Conservation (phyloP, 371 early-diverging fungal species). For the Choanephora cucurbitarum region DNA sequence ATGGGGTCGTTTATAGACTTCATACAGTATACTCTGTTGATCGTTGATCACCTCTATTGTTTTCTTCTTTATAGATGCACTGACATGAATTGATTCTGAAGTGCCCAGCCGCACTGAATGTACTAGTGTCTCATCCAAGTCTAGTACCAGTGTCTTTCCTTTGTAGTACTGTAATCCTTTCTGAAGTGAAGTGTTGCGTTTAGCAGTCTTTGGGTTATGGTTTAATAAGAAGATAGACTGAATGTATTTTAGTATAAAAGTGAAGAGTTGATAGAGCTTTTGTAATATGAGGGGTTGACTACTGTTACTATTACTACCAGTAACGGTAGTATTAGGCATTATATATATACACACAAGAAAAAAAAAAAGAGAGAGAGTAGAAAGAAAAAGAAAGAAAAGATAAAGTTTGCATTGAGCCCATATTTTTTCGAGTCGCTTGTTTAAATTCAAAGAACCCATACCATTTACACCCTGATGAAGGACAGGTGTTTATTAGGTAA, state of each 20-base stretch:
- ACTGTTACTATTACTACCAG: not conserved
- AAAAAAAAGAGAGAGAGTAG: not conserved
- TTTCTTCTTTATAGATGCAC: slow-evolving; percentile 36
- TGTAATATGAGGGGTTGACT: not conserved
- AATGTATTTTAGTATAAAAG: not conserved
- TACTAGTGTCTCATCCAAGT: slow-evolving; percentile 96
- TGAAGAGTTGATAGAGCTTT: not conserved
- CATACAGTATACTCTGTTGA: slow-evolving; percentile 87
- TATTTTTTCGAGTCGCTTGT: not conserved
- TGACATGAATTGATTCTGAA: slow-evolving; percentile 25
- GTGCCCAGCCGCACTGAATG: slow-evolving; percentile 70
- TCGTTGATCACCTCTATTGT: slow-evolving; percentile 90
- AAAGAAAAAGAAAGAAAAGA: not conserved
- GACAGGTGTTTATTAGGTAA: too few relatives aligned
- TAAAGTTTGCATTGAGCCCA: not conserved
- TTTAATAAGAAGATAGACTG: not conserved
- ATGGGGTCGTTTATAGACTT: slow-evolving; percentile 95
- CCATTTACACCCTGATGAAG: too few relatives aligned
- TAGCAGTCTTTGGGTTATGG: not conserved
- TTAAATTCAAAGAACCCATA: not conserved
- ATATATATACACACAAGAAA: not conserved
- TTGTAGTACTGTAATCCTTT: slow-evolving; percentile 37
- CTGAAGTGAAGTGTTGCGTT: not conserved
- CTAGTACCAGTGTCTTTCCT: slow-evolving; percentile 89
- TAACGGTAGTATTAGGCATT: not conserved